Evolutionary conservation across 106 monocot species (phyloP), one percentile per base, ranked within the genome.

Genomic region (Allium cepa): DNA sequence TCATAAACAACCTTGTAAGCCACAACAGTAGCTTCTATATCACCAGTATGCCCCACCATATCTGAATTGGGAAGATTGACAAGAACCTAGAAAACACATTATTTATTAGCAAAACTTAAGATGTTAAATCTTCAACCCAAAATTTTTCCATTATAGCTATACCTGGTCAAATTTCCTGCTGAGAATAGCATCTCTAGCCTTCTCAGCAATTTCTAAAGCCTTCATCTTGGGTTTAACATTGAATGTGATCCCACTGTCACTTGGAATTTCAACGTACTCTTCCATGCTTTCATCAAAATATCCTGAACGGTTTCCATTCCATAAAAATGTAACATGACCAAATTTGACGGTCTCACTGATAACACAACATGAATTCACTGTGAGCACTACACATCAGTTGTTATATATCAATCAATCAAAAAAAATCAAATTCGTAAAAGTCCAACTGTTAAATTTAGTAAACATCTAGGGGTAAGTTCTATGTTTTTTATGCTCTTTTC

Each of bases 271-370:
- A 76, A 94, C 87, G 68, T 94, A 94, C 48, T 90, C 82, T 62
- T 94, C 94, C 87, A 73, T 79, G 7, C 78, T 55, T 8, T 81
- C 45, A 57, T 94, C 74, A 70, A 94, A 94, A 60, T 77, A 90
- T 36, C 94, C 94, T 26, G 90, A 94, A 12, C 94, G 87, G 57
- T 90, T 94, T 27, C 90, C 94, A 61, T 94, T 94, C 94, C 94
- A 94, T n/a, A 94, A 94, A 72, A 94, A 94, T 59, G 94, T 90
- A 53, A 94, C 94, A 79, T 94, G 94, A 27, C 94, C 93, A 74
- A 93, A 93, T 66, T 93, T 93, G 64, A 64, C 64, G 49, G 64
- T 64, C n/a, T 64, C 64, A 64, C 64, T 64, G 64, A 8, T 48
- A 64, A 64, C 49, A 63, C 14, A 63, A 14, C 8, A 46, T 7